Evolutionary conservation across 352 stramenopile genomes (phyloP).

Genomic region (Globisporangium paddicum): DNA sequence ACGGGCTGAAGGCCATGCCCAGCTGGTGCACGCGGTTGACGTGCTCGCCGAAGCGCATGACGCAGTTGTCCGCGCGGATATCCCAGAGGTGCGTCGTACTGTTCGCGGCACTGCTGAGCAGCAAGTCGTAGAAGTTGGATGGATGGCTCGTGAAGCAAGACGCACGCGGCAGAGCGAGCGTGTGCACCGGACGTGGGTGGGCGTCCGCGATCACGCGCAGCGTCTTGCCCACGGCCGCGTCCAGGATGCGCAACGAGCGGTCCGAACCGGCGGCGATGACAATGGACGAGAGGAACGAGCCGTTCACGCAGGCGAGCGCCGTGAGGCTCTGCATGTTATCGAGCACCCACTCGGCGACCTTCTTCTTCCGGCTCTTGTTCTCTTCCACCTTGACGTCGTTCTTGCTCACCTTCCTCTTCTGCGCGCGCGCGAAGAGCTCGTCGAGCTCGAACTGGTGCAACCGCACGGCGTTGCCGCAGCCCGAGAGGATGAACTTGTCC

Average conservation of each 20-base stretch:
- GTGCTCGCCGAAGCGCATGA: slow-evolving; percentile 83
- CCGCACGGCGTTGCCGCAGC: slow-evolving; percentile 52
- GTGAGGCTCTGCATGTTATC: slow-evolving; percentile 68
- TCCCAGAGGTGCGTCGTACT: slow-evolving; percentile 82
- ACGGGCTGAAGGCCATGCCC: slow-evolving; percentile 78
- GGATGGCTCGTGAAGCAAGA: slow-evolving; percentile 68
- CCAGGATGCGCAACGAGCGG: slow-evolving; percentile 66
- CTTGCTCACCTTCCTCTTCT: slow-evolving; percentile 35
- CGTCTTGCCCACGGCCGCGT: slow-evolving; percentile 51
- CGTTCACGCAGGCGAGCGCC: slow-evolving; percentile 68
- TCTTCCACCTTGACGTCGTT: slow-evolving; percentile 33
- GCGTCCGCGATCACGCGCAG: slow-evolving; percentile 58
- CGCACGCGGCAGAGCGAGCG: slow-evolving; percentile 56
- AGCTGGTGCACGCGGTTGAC: slow-evolving; percentile 78
- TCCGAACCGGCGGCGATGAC: slow-evolving; percentile 74
- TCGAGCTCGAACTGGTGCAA: slow-evolving; percentile 78
- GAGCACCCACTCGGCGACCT: slow-evolving; percentile 56
- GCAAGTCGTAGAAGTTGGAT: slow-evolving; percentile 79
- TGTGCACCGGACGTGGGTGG: slow-evolving; percentile 56
- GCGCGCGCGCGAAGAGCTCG: slow-evolving; percentile 39
- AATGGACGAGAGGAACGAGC: slow-evolving; percentile 73
- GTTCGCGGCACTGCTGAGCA: slow-evolving; percentile 68
- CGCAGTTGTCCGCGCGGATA: slow-evolving; percentile 79
- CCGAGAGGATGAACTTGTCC: slow-evolving; percentile 82
- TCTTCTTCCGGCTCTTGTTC: slow-evolving; percentile 64